Evolutionary conservation across 2,329 filamentous ascomycete genomes (phyloP).

Genomic region (Botrytis deweyae): DNA sequence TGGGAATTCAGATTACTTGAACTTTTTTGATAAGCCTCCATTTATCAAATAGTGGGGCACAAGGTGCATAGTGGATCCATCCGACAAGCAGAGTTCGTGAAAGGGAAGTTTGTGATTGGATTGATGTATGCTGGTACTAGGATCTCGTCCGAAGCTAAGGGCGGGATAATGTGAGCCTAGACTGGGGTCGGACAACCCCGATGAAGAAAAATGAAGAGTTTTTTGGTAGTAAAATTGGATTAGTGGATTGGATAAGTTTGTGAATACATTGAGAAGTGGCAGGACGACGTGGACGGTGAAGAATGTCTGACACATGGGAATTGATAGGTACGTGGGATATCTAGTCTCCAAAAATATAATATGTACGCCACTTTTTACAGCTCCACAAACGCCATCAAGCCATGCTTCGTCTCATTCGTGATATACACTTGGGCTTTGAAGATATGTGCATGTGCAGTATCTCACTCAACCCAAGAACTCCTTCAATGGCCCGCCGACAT

Average conservation of each 20-base stretch:
- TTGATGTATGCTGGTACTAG: not conserved
- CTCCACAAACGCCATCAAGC: slow-evolving; percentile 17
- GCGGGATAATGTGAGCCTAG: slow-evolving; percentile 11
- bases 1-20: slow-evolving; percentile 17
- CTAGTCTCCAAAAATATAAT: not conserved
- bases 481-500: slow-evolving; percentile 81
- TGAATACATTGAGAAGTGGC: not conserved
- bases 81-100: not conserved
- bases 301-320: slow-evolving; percentile 9
- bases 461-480: slow-evolving; percentile 63
- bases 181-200: slow-evolving; percentile 18
- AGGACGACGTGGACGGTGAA: not conserved
- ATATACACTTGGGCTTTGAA: not conserved
- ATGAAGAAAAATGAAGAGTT: slow-evolving; percentile 11
- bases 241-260: slow-evolving; percentile 2
- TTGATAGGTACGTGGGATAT: not conserved
- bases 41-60: slow-evolving; percentile 10
- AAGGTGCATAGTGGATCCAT: not conserved
- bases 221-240: slow-evolving; percentile 8
- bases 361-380: slow-evolving; percentile 20
- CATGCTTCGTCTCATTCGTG: slow-evolving; percentile 15
- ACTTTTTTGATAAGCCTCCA: slow-evolving; percentile 7
- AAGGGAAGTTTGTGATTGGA: slow-evolving; percentile 13
- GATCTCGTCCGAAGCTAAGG: slow-evolving; percentile 9
- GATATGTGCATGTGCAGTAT: not conserved